These are phyloP conservation scores for Quercus phellos DNA, from an alignment of 331 rosid genomes.

Conservation along the genomic window DNA sequence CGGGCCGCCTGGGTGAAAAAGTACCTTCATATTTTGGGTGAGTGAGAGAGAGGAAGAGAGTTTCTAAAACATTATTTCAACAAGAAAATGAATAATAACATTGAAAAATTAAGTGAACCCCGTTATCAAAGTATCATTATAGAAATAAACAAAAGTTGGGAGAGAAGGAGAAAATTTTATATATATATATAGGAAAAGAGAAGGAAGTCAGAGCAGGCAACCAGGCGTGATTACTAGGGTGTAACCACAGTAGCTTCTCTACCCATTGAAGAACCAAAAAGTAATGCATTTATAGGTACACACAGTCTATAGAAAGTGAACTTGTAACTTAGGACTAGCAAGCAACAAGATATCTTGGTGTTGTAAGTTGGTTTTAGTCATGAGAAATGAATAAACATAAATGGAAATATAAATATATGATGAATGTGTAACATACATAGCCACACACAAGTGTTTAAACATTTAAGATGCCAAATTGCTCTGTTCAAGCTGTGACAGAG, in stretches of 20 bases:
- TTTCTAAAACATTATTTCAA: slow-evolving; percentile 1
- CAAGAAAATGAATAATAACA: background rate
- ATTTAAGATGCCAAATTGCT: background rate
- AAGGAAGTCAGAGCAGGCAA: too few species aligned
- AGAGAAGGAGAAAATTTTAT: too few species aligned
- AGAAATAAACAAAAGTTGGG: background rate
- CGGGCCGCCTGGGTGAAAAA: too few species aligned
- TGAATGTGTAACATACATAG: background rate
- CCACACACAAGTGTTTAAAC: background rate
- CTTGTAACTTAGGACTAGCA: background rate
- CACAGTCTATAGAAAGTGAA: background rate
- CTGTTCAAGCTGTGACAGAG: background rate
- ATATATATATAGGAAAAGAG: too few species aligned
- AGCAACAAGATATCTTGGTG: background rate
- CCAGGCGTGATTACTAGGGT: too few species aligned
- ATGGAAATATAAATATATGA: background rate
- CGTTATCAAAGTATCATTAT: background rate
- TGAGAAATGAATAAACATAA: background rate
- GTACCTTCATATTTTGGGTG: background rate
- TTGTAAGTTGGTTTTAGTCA: background rate
- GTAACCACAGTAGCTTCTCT: too few species aligned
- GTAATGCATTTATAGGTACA: background rate
- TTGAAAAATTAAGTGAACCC: background rate
- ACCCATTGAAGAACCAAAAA: background rate
- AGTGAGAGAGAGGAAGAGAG: background rate